Conservation (phyloP, 306 rosid genomes). For the Medicago arabica region DNA sequence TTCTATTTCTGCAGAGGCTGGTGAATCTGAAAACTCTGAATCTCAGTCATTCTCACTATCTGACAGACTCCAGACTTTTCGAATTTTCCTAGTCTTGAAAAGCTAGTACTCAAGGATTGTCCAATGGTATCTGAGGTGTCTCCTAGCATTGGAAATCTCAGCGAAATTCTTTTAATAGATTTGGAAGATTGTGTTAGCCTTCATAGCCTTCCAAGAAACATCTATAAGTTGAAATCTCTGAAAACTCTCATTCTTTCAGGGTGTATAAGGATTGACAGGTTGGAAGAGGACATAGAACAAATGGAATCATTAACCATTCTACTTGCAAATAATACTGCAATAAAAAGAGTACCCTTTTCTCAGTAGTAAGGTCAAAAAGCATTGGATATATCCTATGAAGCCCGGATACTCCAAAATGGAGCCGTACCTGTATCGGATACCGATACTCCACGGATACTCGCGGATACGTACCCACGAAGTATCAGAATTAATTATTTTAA, state of each 20-base stretch:
- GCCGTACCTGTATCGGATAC: too few species aligned
- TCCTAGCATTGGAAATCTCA: background rate
- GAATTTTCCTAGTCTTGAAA: background rate
- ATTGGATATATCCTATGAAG: background rate
- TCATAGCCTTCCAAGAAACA: background rate
- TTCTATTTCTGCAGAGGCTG: background rate
- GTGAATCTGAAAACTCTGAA: background rate
- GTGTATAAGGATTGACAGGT: background rate
- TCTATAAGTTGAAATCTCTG: slow-evolving; percentile 1
- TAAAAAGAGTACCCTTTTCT: background rate
- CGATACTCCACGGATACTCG: too few species aligned
- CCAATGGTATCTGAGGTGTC: background rate
- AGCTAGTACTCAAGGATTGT: background rate
- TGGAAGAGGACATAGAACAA: slow-evolving; percentile 6
- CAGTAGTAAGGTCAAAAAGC: background rate
- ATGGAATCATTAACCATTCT: slow-evolving; percentile 10
- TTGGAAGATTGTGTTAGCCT: background rate
- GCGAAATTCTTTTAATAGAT: background rate
- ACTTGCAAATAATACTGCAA: slow-evolving; percentile 46
- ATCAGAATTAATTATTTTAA: too few species aligned
- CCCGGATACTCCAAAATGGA: too few species aligned
- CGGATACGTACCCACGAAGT: too few species aligned
- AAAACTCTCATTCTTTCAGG: slow-evolving; percentile 8
- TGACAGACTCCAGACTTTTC: background rate
- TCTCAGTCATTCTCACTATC: background rate